Conservation (phyloP, 2,329 filamentous ascomycete genomes). For the Fusarium siculi region DNA sequence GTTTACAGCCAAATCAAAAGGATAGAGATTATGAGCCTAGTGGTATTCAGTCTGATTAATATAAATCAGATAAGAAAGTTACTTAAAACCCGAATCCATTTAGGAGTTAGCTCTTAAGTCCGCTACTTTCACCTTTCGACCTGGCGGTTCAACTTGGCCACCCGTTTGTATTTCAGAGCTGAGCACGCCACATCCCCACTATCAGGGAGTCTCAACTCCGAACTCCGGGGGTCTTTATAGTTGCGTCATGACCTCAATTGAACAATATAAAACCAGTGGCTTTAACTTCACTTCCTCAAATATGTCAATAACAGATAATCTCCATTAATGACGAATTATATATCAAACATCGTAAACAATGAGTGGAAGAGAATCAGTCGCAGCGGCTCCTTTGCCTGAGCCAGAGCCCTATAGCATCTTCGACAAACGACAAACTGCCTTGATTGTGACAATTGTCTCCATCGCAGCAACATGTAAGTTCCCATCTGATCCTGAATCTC, state of each 20-base stretch:
- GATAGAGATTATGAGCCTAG: accelerated
- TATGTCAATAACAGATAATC: accelerated
- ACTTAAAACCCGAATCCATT: accelerated
- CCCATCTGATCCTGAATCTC: accelerated
- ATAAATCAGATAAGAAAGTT: accelerated
- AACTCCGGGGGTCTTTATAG: background rate
- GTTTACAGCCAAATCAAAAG: accelerated
- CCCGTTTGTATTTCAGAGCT: background rate
- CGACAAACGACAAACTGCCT: slow-evolving; percentile 58
- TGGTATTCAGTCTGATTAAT: accelerated
- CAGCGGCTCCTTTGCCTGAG: background rate
- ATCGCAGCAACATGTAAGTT: slow-evolving; percentile 61
- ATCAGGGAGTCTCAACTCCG: background rate
- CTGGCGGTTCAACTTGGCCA: no score
- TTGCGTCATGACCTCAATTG: no score
- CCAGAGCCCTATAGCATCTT: slow-evolving; percentile 60
- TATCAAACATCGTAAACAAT: background rate
- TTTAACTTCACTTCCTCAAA: accelerated
- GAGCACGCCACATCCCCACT: no score
- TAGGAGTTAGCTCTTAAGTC: accelerated
- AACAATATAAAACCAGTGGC: accelerated
- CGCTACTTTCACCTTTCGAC: no score
- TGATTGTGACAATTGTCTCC: slow-evolving; percentile 60
- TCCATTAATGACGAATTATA: accelerated
- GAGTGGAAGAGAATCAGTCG: background rate